Base-by-base conservation (phyloP, 768 basidiomycete genomes). In the Lyophyllum decastes region DNA sequence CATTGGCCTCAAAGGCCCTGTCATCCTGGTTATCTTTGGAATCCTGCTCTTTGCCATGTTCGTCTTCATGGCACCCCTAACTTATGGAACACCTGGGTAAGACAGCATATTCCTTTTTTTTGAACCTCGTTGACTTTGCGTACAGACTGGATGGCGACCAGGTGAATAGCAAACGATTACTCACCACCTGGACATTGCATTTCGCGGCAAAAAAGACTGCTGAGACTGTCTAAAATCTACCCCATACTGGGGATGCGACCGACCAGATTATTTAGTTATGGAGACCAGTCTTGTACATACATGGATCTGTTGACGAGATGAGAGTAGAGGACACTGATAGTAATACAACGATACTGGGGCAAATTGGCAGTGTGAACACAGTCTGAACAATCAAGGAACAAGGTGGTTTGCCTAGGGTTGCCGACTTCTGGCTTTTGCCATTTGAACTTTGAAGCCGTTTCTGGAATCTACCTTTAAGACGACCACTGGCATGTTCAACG, bases 21-120 rank as follows among this genome's bases (percentile, higher is more conserved):
- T 86, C 47, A 79, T 85, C 22, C 77, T 86, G 40, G 81, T 77
- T 4, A 67, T 81, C 12, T 90, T 88, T 68, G 74, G 79, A 41
- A 66, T 88, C 24, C 58, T 83, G 35, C 72, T 94, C 74, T 81
- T 93, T 49, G 72, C 77, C 22, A 76, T 88, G 76, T 88, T 90
- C 59, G 65, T 83, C 40, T 98, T 84, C 79, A 76, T 96, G 51
- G 83, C 90, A 14, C 96, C 97, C 41, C 76, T 99, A 65, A 98
- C 96, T 16, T 99, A 96, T 70, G 97, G 95, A 43, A 89, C 90
- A n/a, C 94, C 95, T 60, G 92, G 94, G 95, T 97, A 76, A 68
- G 90, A 79, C 3, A 60, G 30, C 47, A 43, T 34, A 26, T 50
- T 58, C 43, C 40, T 47, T 59, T 48, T 46, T 41, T n/a, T n/a